A percentile compares a stretch with the other conserved stretches of the same genome.
Conservation (phyloP, 2,329 filamentous ascomycete genomes). For the Dothistroma septosporum region DNA sequence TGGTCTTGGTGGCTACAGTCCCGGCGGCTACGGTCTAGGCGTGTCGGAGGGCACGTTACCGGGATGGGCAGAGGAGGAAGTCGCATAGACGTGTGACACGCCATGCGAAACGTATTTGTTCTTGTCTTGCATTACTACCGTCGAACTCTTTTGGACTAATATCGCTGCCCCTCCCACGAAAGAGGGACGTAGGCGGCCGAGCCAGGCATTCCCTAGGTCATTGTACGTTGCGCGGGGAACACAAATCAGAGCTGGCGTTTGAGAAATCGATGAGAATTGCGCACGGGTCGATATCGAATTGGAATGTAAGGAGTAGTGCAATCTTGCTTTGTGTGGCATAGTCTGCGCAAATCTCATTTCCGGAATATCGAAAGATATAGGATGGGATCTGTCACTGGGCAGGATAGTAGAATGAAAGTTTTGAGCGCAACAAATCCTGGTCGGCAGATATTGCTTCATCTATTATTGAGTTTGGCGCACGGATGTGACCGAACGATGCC, state of each 20-base stretch:
- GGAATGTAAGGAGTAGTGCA: neutral
- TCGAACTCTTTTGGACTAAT: conserved; percentile 6
- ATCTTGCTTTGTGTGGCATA: neutral
- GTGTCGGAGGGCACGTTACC: conserved; percentile 57
- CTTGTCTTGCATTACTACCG: conserved; percentile 19
- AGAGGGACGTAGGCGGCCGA: neutral
- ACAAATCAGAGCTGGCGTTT: neutral
- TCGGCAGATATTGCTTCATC: neutral
- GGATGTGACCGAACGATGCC: neutral
- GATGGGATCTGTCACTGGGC: neutral
- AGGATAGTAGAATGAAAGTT: conserved; percentile 2
- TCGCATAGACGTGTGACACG: conserved; percentile 30
- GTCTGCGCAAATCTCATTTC: neutral
- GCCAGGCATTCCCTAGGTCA: neutral
- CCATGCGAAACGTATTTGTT: neutral
- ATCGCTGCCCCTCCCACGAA: neutral
- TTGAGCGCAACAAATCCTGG: conserved; percentile 1
- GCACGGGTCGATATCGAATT: neutral
- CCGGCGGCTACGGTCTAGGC: conserved; percentile 55
- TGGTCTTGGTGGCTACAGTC: conserved; percentile 53
- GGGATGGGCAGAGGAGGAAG: conserved; percentile 62
- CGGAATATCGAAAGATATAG: neutral
- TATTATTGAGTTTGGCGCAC: neutral
- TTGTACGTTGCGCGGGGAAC: neutral
- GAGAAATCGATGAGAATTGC: neutral